These are phyloP conservation scores for Aspergillus sclerotialis DNA, from an alignment of 2,329 filamentous ascomycete species.

Conservation along the genomic window DNA sequence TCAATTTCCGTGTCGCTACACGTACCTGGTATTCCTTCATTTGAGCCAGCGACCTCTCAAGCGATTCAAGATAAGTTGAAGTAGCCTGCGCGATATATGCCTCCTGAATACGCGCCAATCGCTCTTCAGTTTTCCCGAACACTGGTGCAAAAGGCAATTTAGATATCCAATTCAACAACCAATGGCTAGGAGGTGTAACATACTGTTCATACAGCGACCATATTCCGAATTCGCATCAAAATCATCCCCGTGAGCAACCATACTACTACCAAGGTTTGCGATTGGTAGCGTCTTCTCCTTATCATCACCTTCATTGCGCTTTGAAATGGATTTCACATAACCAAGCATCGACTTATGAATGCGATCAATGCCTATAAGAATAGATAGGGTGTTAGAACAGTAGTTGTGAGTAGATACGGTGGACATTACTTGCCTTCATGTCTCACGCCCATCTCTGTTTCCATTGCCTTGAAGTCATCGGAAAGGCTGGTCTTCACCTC, in stretches of 20 bases:
- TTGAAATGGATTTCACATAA: conserved; percentile 83
- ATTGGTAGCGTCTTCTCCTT: conserved; percentile 80
- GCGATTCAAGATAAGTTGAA: conserved; percentile 79
- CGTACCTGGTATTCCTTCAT: conserved; percentile 96
- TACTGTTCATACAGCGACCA: conserved; percentile 73
- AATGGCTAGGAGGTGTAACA: conserved; percentile 20
- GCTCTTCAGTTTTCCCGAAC: conserved; percentile 81
- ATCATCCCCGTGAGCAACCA: conserved; percentile 85
- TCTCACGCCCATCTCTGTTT: conserved; percentile 82
- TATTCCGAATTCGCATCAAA: conserved; percentile 88
- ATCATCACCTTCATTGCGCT: conserved; percentile 77
- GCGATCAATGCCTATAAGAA: conserved; percentile 73
- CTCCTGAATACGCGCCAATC: conserved; percentile 78
- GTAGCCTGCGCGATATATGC: conserved; percentile 71
- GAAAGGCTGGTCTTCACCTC: conserved; percentile 81
- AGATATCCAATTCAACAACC: conserved; percentile 1
- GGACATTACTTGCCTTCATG: conserved; percentile 61
- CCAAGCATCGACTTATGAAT: conserved; percentile 77
- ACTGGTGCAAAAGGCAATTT: conserved; percentile 35
- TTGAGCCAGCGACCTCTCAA: conserved; percentile 81
- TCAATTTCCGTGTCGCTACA: no score
- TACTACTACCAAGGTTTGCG: conserved; percentile 71
- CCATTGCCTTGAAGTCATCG: conserved; percentile 85
- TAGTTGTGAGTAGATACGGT: no score
- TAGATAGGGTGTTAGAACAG: no score